Conservation (phyloP, 2,329 filamentous ascomycete genomes). For the Alternaria gansuensis region DNA sequence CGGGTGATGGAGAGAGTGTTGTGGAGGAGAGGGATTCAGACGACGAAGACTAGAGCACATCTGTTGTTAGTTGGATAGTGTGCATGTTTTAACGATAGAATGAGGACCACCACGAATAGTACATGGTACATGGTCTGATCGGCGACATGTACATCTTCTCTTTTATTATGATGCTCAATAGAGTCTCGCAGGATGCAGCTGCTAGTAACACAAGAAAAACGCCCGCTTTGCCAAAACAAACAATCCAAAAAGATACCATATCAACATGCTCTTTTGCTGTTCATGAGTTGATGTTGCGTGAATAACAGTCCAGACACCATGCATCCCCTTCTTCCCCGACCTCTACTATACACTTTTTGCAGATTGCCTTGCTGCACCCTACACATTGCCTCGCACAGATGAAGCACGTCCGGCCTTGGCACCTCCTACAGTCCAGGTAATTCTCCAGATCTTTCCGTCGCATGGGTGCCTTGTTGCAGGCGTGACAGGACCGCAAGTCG, state of each 20-base stretch:
- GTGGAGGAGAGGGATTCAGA: slow-evolving; percentile 23
- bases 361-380: slow-evolving; percentile 62
- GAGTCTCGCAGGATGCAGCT: neutral
- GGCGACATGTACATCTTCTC: neutral
- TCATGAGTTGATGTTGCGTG: slow-evolving; percentile 35
- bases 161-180: slow-evolving; percentile 3
- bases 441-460: slow-evolving; percentile 72
- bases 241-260: neutral
- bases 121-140: neutral
- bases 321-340: slow-evolving; percentile 70
- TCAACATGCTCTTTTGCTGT: neutral
- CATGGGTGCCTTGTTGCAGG: slow-evolving; percentile 71
- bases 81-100: slow-evolving; percentile 1
- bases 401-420: slow-evolving; percentile 70
- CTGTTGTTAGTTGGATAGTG: neutral
- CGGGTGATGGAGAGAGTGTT: slow-evolving; percentile 16
- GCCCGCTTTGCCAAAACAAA: slow-evolving; percentile 4
- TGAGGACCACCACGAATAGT: neutral
- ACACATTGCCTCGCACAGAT: slow-evolving; percentile 73
- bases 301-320: slow-evolving; percentile 69
- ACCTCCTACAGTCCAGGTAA: slow-evolving; percentile 71
- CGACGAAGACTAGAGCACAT: slow-evolving; percentile 19
- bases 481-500: slow-evolving; percentile 65
- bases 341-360: slow-evolving; percentile 74
- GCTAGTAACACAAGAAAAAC: slow-evolving; percentile 5